Base-by-base conservation (phyloP, 2,329 filamentous ascomycete genomes). In the Neocatenulostroma microsporum region DNA sequence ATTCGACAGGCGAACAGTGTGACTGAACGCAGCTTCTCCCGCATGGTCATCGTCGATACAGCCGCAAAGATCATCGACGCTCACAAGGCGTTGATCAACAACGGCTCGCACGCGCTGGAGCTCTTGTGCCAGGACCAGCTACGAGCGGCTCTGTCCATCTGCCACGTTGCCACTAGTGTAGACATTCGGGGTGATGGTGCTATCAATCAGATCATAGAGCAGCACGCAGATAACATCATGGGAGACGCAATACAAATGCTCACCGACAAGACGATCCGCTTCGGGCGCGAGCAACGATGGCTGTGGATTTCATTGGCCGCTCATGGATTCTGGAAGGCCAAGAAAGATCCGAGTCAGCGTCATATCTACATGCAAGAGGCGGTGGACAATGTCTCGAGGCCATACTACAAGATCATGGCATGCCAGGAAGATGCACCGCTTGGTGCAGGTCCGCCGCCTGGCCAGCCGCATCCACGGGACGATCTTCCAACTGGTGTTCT, bases 401-500 rank as follows among this genome's bases (percentile, higher is more conserved):
- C 47, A 2, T 56, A 51, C 21, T 51, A 57, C 35, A 56, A 54
- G 34, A 55, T 55, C 25, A 53, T 55, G 51, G 51, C 53, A 11
- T 54, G 50, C 34, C 54, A 56, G 24, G 49, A 51, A 30, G 46
- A 51, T 21, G 40, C 29, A 13, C 37, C 41, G 1, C 13, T 32
- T 13, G 13, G 23, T 12, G 14, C 21, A 17, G 30, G 18, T 3
- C 10, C 27, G 23, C 13, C 15, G 14, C 33, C 21, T 12, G 15
- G n/a, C 4, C 21, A 20, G 13, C 10, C 19, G 12, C 29, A 29
- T n/a, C 17, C 7, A 20, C 15, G 13, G 29, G 15, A 13, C 9
- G 41, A 42, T 21, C 12, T 36, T 30, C 21, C 37, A 25, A 40
- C 38, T 21, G 41, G 36, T n/a, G 35, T 40, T 14, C 14, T 36